Percentiles rank a stretch among this genome's conserved stretches.
Evolutionary conservation across 768 basidiomycete genomes (phyloP).

Genomic region (Collybia nuda): DNA sequence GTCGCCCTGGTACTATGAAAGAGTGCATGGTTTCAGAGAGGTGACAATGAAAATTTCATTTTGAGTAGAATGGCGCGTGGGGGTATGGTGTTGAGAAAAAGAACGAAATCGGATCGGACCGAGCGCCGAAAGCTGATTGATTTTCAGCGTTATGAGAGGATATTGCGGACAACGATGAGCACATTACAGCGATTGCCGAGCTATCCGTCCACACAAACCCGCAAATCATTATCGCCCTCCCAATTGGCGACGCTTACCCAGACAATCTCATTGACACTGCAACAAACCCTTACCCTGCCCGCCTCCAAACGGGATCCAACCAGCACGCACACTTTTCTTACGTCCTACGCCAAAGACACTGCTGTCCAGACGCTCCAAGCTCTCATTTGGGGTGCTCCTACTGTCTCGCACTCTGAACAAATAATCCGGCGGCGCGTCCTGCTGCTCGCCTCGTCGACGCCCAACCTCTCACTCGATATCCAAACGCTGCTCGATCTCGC

Average conservation of each 20-base stretch:
- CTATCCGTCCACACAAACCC: slow-evolving; percentile 53
- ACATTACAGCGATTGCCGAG: slow-evolving; percentile 32
- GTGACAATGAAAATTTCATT: too few relatives aligned
- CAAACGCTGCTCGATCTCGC: slow-evolving; percentile 63
- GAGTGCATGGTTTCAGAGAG: too few relatives aligned
- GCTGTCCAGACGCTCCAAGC: slow-evolving; percentile 52
- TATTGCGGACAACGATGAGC: too few relatives aligned
- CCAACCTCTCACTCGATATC: slow-evolving; percentile 40
- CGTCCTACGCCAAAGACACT: slow-evolving; percentile 56
- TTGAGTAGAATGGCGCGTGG: too few relatives aligned
- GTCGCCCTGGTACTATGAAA: too few relatives aligned
- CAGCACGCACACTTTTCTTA: slow-evolving; percentile 47
- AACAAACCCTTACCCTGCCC: slow-evolving; percentile 46
- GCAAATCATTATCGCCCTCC: slow-evolving; percentile 50
- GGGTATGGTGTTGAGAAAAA: too few relatives aligned
- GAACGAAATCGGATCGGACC: too few relatives aligned
- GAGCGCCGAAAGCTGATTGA: too few relatives aligned
- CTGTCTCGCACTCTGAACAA: slow-evolving; percentile 37
- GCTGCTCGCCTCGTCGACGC: slow-evolving; percentile 56
- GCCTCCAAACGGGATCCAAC: slow-evolving; percentile 43
- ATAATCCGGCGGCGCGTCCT: slow-evolving; percentile 49
- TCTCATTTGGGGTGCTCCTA: slow-evolving; percentile 54
- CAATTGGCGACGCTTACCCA: slow-evolving; percentile 49
- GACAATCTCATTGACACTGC: slow-evolving; percentile 47
- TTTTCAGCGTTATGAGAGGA: too few relatives aligned